Evolutionary conservation across 2,329 filamentous ascomycete genomes (phyloP).

Genomic region (Neonectria punicea): DNA sequence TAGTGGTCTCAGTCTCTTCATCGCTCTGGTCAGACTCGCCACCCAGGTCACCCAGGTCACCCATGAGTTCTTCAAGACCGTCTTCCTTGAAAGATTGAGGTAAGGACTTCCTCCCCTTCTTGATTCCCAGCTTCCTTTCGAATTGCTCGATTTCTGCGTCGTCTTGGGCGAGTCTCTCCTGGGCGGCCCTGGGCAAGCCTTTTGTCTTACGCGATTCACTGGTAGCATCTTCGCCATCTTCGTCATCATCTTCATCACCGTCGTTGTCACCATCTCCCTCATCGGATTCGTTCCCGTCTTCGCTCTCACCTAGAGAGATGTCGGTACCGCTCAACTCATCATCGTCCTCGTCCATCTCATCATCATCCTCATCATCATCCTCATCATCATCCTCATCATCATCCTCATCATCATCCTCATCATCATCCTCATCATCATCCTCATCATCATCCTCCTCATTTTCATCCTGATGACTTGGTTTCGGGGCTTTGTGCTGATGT

Average conservation of each 20-base stretch:
- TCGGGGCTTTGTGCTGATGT: constrained; percentile 12
- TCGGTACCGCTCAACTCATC: constrained; percentile 39
- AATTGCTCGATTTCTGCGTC: constrained; percentile 89
- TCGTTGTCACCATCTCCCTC: constrained; percentile 37
- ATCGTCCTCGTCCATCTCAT: constrained; percentile 13
- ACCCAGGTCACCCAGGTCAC: constrained; percentile 66
- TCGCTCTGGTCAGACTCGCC: constrained; percentile 55
- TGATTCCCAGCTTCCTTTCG: constrained; percentile 88
- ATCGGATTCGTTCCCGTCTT: constrained; percentile 24
- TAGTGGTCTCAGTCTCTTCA: constrained; percentile 65
- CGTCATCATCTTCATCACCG: constrained; percentile 34
- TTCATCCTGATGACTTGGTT: constrained; percentile 33
- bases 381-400: constrained; percentile 33
- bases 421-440: too few species aligned
- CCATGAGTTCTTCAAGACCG: constrained; percentile 82
- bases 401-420: constrained; percentile 34
- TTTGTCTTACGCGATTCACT: constrained; percentile 24
- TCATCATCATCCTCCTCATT: constrained; percentile 12
- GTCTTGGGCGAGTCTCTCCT: constrained; percentile 77
- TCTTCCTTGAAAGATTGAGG: constrained; percentile 82
- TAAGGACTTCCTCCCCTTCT: constrained; percentile 77
- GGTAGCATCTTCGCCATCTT: constrained; percentile 42
- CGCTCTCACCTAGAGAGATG: constrained; percentile 14
- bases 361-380: constrained; percentile 13
- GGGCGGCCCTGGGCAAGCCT: constrained; percentile 31